Conservation (phyloP, 208 protist genomes). For the Trypanosoma congolense region DNA sequence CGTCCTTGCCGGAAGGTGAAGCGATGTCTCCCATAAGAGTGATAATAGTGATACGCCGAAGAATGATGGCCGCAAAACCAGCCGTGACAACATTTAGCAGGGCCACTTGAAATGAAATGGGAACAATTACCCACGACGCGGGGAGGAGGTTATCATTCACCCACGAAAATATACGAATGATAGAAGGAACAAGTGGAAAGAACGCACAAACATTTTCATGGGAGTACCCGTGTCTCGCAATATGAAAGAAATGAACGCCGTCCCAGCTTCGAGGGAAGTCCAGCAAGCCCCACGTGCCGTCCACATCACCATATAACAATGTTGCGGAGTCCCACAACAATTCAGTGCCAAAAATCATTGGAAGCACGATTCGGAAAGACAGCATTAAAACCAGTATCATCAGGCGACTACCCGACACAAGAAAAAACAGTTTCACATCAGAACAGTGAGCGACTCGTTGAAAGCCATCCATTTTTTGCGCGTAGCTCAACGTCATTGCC, state of each 20-base stretch:
- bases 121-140: constrained; percentile 25
- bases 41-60: constrained; percentile 49
- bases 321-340: constrained; percentile 55
- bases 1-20: no score
- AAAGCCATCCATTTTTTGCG: constrained; percentile 8
- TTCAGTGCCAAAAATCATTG: constrained; percentile 28
- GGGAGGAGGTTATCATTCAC: constrained; percentile 24
- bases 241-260: constrained; percentile 71
- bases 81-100: constrained; percentile 38
- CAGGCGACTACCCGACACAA: constrained; percentile 36
- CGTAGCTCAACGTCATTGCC: neutral
- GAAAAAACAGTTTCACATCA: constrained; percentile 29
- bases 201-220: constrained; percentile 68
- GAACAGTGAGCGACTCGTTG: constrained; percentile 41
- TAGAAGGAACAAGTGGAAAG: constrained; percentile 55
- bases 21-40: constrained; percentile 55
- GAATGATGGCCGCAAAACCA: constrained; percentile 34
- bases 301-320: constrained; percentile 43
- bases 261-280: constrained; percentile 65
- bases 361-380: constrained; percentile 31
- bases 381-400: constrained; percentile 42
- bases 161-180: constrained; percentile 42
- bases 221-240: constrained; percentile 65
- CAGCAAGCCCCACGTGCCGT: constrained; percentile 22
- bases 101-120: constrained; percentile 45